Base-by-base conservation (phyloP, 2,329 filamentous ascomycete species). In the Aplosporella prunicola region DNA sequence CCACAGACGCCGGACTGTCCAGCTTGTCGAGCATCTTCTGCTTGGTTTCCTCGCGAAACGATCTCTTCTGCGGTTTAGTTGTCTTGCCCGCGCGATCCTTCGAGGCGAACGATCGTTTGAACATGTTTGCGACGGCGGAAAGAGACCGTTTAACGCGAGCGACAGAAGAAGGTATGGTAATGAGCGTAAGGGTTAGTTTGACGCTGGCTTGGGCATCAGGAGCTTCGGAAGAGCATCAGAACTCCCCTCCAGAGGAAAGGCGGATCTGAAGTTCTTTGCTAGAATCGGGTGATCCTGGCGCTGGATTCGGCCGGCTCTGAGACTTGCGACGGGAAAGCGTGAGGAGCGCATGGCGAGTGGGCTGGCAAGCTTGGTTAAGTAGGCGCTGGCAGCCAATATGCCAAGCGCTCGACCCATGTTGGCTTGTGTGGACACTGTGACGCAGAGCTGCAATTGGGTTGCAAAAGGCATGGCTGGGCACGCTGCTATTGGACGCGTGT, bases 71-170 rank as follows among this genome's bases (percentile, higher is more conserved):
- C 62, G 82, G 72, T 72, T 85, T 88, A 62, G 78, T 73, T 64
- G 82, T 73, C 78, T 94, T 95, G 69, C 85, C 82, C 63, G 88
- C 82, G 57, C 87, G 83, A 64, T 89, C 81, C 63, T 80, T 81
- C 51, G 81, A 80, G 62, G 79, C 73, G 68, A 91, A 88, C 57
- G 87, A 88, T 61, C 85, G 85, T 69, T 87, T 93, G 73, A 94
- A 93, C 85, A 94, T 94, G 63, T 60, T 70, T 68, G 57, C 55
- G 49, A 51, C 18, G 51, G 49, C 48, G 52, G 56, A 62, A 62
- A 56, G 52, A 51, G 51, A 59, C 53, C 52, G 59, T 52, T 58
- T 49, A 53, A 60, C n/a, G 55, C 62, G 63, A 68, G 63, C 56
- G 63, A 63, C 65, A 55, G 62, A 66, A 53, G 50, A 65, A 65